Evolutionary conservation across 2,329 filamentous ascomycete species (phyloP), one percentile per base, ranked within the genome.

Genomic region (Harringtonia lauricola): DNA sequence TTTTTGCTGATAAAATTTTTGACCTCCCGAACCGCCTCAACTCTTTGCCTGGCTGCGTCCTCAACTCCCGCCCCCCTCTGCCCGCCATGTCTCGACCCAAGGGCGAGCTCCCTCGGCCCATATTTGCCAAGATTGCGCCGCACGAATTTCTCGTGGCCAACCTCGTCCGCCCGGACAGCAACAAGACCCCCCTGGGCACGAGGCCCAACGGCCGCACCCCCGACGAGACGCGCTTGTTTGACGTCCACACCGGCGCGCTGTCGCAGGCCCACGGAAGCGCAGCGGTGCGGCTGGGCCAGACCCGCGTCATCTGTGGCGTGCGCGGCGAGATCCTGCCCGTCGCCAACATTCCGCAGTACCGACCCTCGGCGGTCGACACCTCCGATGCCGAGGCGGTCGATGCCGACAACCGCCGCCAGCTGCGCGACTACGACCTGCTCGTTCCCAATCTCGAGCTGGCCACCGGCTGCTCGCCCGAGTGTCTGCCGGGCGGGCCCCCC

Each of bases 401-500:
- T 5, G 56, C 36, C 42, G 54, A 49, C 41, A 52, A 51, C 54
- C 60, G 51, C 54, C 56, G 53, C 52, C 78, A 77, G 59, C 64
- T 79, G 43, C 67, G 65, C 47, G 74, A 79, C 45, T 74, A 79
- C 57, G 80, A 86, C 55, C 67, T 98, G 14, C 67, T 98, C 3
- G 89, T 98, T 2, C 90, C 92, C 2, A 98, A 98, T 58, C 77
- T 98, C 44, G 92, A 95, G 58, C 68, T 98, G 28, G 83, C 83
- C 29, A 98, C 92, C 1, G 92, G 92, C 30, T 94, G 85, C 57
- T 85, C 88, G 8, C 89, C 90, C 3, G 75, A 83, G 19, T 87
- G 90, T 54, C 71, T 95, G 17, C 88, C 92, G 0, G 88, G 89
- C 37, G 83, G 82, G 10, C 82, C 92, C 19, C 92, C 87, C 1